Evolutionary conservation across 2,329 filamentous ascomycete species (phyloP).

Genomic region (Basipetospora chlamydospora): DNA sequence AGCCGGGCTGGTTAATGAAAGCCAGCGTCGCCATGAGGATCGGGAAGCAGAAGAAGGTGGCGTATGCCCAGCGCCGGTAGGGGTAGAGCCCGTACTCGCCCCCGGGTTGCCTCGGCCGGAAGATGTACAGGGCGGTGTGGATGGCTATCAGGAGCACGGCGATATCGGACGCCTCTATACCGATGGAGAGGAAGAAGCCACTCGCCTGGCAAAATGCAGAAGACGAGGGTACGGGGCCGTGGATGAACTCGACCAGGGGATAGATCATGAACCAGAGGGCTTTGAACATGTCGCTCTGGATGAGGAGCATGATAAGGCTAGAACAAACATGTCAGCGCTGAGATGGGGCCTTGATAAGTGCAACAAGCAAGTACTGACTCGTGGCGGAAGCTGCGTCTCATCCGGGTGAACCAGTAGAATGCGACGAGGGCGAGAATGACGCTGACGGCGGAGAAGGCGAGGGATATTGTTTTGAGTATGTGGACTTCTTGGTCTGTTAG

Average conservation of each 20-base stretch:
- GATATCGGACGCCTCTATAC: conserved; percentile 57
- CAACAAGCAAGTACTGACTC: conserved; percentile 33
- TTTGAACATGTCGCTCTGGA: conserved; percentile 59
- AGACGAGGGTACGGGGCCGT: conserved; percentile 31
- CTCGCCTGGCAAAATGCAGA: conserved; percentile 51
- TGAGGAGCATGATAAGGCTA: conserved; percentile 60
- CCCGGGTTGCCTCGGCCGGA: conserved; percentile 33
- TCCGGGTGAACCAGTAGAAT: conserved; percentile 59
- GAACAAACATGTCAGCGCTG: neutral
- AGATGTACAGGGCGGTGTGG: conserved; percentile 59
- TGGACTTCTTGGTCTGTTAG: neutral
- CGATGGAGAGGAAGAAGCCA: conserved; percentile 52
- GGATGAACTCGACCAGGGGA: conserved; percentile 40
- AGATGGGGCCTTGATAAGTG: too few relatives aligned
- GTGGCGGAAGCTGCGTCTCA: conserved; percentile 61
- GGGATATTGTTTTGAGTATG: conserved; percentile 12
- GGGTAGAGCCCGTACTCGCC: conserved; percentile 53
- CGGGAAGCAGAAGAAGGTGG: conserved; percentile 42
- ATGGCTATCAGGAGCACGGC: conserved; percentile 59
- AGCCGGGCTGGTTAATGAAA: conserved; percentile 44
- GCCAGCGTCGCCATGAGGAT: conserved; percentile 45
- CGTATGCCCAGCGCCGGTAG: conserved; percentile 46
- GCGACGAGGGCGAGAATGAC: conserved; percentile 39
- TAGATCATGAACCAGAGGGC: conserved; percentile 54
- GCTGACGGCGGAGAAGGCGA: conserved; percentile 35